Evolutionary conservation across 805 yeast genomes (phyloP).

Genomic region (Candida multigemmis): DNA sequence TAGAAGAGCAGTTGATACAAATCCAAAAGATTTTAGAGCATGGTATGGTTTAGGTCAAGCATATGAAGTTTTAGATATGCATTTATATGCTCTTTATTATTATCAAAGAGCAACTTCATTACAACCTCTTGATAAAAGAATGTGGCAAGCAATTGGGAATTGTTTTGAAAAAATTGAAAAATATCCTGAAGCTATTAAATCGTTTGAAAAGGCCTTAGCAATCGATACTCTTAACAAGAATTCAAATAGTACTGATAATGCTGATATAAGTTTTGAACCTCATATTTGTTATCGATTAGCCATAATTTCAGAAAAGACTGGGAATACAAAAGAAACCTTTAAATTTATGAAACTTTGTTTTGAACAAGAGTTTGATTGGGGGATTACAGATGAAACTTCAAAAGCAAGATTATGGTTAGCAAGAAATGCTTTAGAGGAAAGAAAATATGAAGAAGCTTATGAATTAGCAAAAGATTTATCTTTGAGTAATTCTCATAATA

Average conservation of each 20-base stretch:
- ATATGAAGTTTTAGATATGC: slow-evolving; percentile 94
- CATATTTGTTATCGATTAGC: slow-evolving; percentile 62
- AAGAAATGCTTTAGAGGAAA: slow-evolving; percentile 44
- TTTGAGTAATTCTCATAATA: slow-evolving; percentile 69
- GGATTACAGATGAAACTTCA: slow-evolving; percentile 61
- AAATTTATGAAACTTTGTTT: slow-evolving; percentile 59
- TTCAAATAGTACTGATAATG: slow-evolving; percentile 5
- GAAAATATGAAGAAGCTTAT: slow-evolving; percentile 61
- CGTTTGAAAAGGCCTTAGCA: slow-evolving; percentile 68
- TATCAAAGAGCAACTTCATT: slow-evolving; percentile 85
- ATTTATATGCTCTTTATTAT: slow-evolving; percentile 81
- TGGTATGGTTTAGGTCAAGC: slow-evolving; percentile 99
- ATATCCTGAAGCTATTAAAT: slow-evolving; percentile 63
- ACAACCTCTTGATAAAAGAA: slow-evolving; percentile 81
- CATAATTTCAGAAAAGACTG: slow-evolving; percentile 47
- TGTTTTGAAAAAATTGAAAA: slow-evolving; percentile 78
- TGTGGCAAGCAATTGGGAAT: slow-evolving; percentile 94
- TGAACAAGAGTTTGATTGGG: slow-evolving; percentile 56
- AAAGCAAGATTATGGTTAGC: slow-evolving; percentile 88
- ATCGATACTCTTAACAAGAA: slow-evolving; percentile 32
- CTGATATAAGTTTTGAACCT: slow-evolving; percentile 19
- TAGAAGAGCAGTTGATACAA: slow-evolving; percentile 85
- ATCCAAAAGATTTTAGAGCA: slow-evolving; percentile 83
- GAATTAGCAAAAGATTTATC: slow-evolving; percentile 61
- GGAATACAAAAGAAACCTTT: slow-evolving; percentile 45